Base-by-base conservation (phyloP, 1,139 yeast species). In the Yamadazyma buinensis region DNA sequence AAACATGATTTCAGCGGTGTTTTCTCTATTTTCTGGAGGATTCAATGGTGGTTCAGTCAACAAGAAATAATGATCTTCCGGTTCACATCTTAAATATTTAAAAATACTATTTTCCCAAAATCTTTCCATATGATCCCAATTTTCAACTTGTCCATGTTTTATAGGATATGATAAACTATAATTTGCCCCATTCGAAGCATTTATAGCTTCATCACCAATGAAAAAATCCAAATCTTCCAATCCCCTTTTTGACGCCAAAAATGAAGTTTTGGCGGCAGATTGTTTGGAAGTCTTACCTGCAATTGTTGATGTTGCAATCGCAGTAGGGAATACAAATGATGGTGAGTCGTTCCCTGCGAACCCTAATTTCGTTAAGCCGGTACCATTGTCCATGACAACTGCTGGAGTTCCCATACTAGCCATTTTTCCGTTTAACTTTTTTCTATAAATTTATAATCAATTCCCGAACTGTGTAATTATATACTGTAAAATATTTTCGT, bases 101-200 rank as follows among this genome's bases (percentile, higher is more conserved):
- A 92, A 92, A 53, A 92, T 90, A 29, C 96, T 86, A 54, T 85
- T 85, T 57, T 92, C 97, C 99, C 99, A 92, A 61, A 88, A 90
- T 56, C 98, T 75, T 61, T 92, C 99, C 99, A 92, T 92, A 57
- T 92, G 97, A 64, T 94, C 98, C 99, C 99, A 92, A 58, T 92
- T 88, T 60, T 92, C 98, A 46, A 92, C 83, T 65, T 92, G 98
- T 15, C 99, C 99, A 55, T 92, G 98, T 59, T 86, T 84, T 44
- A 92, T 87, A 13, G 99, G 99, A 54, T 92, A 92, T 43, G 80
- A 78, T 42, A 94, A 69, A 29, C 92, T 84, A 60, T 92, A 94
- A 34, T 87, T 83, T 15, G 95, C 88, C 3, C 96, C 95, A 55
- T 78, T 83, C 12, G 97, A 83, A 11, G 96, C 95, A 33, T 75